Percentiles rank a stretch among this genome's conserved stretches.
Evolutionary conservation across 192 early-diverging fungal species (phyloP).

Genomic region (Geranomyces variabilis): DNA sequence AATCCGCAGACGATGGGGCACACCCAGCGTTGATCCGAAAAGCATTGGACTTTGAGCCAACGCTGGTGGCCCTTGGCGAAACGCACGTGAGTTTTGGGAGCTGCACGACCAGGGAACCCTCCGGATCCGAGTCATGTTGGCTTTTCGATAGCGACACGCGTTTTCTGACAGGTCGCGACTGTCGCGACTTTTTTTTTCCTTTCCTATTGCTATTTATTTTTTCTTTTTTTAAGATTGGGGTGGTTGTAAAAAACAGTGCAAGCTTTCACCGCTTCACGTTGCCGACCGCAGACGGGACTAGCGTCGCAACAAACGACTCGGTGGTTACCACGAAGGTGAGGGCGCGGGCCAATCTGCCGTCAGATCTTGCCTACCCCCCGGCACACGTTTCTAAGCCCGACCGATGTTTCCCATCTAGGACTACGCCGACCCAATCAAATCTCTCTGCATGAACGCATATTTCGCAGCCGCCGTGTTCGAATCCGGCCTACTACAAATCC

Average conservation of each 20-base stretch:
- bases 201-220: too few species aligned
- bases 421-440: not conserved
- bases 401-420: too few species aligned
- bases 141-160: not conserved
- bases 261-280: slow-evolving; percentile 20
- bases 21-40: slow-evolving; percentile 16
- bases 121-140: too few species aligned
- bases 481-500: slow-evolving; percentile 47
- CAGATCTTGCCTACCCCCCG: too few species aligned
- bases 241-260: slow-evolving; percentile 23
- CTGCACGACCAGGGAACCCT: too few species aligned
- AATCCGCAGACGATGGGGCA: slow-evolving; percentile 16
- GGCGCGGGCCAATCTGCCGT: too few species aligned
- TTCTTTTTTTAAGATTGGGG: slow-evolving; percentile 21
- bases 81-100: slow-evolving; percentile 31
- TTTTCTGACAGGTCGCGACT: too few species aligned
- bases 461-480: slow-evolving; percentile 41
- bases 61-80: slow-evolving; percentile 40
- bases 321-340: too few species aligned
- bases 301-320: too few species aligned
- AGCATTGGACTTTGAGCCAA: slow-evolving; percentile 45
- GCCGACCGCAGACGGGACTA: not conserved
- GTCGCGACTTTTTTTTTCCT: not conserved
- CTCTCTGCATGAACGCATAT: slow-evolving; percentile 35
- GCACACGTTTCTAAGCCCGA: too few species aligned